These are phyloP conservation scores for Madurella fahalii DNA, from an alignment of 2,329 filamentous ascomycete genomes.

Conservation along the genomic window DNA sequence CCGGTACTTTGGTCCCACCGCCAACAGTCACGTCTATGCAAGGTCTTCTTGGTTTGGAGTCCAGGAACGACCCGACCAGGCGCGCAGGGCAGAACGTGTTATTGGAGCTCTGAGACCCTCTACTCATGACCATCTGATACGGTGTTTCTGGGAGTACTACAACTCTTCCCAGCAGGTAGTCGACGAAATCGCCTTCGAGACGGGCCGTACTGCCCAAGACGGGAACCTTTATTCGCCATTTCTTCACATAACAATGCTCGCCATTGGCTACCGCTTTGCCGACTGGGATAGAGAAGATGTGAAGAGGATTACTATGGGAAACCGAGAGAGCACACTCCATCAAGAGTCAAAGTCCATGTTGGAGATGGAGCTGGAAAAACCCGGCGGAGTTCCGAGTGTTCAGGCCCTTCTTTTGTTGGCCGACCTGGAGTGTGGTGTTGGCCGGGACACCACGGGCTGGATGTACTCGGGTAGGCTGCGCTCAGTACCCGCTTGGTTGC, in stretches of 20 bases:
- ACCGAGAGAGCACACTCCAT: slow-evolving; percentile 49
- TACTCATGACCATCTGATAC: slow-evolving; percentile 51
- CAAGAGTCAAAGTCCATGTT: slow-evolving; percentile 52
- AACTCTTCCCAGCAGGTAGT: slow-evolving; percentile 47
- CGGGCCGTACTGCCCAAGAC: slow-evolving; percentile 42
- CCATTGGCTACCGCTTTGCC: slow-evolving; percentile 49
- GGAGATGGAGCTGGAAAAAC: slow-evolving; percentile 48
- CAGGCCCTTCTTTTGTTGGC: slow-evolving; percentile 49
- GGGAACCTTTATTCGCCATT: slow-evolving; percentile 50
- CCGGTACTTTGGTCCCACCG: slow-evolving; percentile 51
- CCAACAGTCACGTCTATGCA: slow-evolving; percentile 50
- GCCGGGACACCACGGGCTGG: slow-evolving; percentile 51
- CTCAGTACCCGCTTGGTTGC: slow-evolving; percentile 18
- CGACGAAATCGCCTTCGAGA: slow-evolving; percentile 47
- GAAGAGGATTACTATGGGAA: slow-evolving; percentile 41
- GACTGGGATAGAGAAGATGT: slow-evolving; percentile 48
- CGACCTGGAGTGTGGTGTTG: slow-evolving; percentile 51
- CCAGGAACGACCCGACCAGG: slow-evolving; percentile 42
- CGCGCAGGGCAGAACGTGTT: slow-evolving; percentile 43
- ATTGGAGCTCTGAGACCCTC: slow-evolving; percentile 42
- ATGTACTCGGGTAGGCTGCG: slow-evolving; percentile 46
- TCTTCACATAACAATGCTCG: slow-evolving; percentile 48
- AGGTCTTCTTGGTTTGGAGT: slow-evolving; percentile 34
- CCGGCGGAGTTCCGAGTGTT: slow-evolving; percentile 49
- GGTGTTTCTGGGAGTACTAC: slow-evolving; percentile 49